phyloP scores from a whole-genome alignment of 352 stramenopile species.

The Pilasporangium apinafurcum region DNA sequence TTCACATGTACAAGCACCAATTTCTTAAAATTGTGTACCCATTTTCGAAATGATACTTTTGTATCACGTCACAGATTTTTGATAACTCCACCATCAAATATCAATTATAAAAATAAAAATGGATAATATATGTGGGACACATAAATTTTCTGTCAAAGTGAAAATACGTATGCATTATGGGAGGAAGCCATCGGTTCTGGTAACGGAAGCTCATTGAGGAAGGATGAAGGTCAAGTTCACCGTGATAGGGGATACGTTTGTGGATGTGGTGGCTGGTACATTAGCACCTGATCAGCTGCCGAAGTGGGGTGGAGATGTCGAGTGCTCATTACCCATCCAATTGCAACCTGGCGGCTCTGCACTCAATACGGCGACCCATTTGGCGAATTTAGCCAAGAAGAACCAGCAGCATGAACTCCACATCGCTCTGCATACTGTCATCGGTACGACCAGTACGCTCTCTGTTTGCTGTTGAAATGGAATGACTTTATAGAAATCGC shows the following conservation, averaged over 20 bases:
- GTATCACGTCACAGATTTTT: neutral
- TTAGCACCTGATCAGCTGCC: slow-evolving; percentile 56
- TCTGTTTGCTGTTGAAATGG: neutral
- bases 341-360: slow-evolving; percentile 76
- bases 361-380: slow-evolving; percentile 78
- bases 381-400: slow-evolving; percentile 41
- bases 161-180: no score
- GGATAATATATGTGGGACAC: no score
- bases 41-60: neutral
- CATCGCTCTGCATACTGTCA: slow-evolving; percentile 53
- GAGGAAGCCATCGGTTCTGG: no score
- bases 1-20: slow-evolving; percentile 7
- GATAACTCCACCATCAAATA: neutral
- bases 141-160: no score
- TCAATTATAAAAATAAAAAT: neutral
- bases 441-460: slow-evolving; percentile 19
- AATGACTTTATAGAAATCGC: no score
- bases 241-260: slow-evolving; percentile 60
- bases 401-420: slow-evolving; percentile 16
- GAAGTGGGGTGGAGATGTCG: slow-evolving; percentile 72
- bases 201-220: no score
- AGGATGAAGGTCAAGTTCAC: slow-evolving; percentile 38
- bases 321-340: slow-evolving; percentile 59
- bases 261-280: slow-evolving; percentile 77
- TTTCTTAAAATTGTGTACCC: neutral